Percentiles rank a stretch among this genome's conserved stretches.
Evolutionary conservation across 2,329 filamentous ascomycete genomes (phyloP).

Genomic region (Cercospora zeae-maydis): DNA sequence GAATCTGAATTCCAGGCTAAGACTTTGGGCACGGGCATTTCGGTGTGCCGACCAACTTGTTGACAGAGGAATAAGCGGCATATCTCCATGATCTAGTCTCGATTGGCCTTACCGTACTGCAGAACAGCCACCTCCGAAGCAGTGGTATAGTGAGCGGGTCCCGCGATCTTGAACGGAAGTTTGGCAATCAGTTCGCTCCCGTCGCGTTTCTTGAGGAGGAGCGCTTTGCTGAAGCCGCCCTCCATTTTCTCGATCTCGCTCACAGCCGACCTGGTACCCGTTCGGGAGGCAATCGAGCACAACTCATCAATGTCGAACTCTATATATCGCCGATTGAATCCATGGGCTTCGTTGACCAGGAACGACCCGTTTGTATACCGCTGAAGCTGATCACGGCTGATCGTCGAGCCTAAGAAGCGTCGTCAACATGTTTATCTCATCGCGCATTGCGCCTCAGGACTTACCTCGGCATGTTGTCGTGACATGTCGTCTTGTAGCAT

Average conservation of each 20-base stretch:
- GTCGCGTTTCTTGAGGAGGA: constrained; percentile 32
- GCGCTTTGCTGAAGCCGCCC: constrained; percentile 36
- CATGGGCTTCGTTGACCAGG: background rate
- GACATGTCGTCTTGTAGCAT: background rate
- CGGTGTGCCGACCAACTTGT: constrained; percentile 6
- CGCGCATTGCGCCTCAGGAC: background rate
- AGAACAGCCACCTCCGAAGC: constrained; percentile 34
- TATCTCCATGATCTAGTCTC: background rate
- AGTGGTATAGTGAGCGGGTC: constrained; percentile 31
- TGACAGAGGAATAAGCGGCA: background rate
- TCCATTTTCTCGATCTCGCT: constrained; percentile 36
- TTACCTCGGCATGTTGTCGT: background rate
- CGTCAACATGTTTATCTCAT: background rate
- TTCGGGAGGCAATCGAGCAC: constrained; percentile 29
- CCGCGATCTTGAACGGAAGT: constrained; percentile 34
- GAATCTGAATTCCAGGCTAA: constrained; percentile 21
- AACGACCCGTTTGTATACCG: background rate
- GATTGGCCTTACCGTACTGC: constrained; percentile 24
- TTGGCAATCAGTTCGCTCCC: constrained; percentile 36
- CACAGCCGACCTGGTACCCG: constrained; percentile 27
- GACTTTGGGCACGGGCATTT: constrained; percentile 25
- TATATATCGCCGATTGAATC: constrained; percentile 29
- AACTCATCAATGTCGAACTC: constrained; percentile 34
- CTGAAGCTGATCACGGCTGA: background rate
- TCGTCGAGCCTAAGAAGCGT: background rate